These are phyloP conservation scores for Maudiozyma turicensis DNA, from an alignment of 805 yeast genomes.

Conservation along the genomic window DNA sequence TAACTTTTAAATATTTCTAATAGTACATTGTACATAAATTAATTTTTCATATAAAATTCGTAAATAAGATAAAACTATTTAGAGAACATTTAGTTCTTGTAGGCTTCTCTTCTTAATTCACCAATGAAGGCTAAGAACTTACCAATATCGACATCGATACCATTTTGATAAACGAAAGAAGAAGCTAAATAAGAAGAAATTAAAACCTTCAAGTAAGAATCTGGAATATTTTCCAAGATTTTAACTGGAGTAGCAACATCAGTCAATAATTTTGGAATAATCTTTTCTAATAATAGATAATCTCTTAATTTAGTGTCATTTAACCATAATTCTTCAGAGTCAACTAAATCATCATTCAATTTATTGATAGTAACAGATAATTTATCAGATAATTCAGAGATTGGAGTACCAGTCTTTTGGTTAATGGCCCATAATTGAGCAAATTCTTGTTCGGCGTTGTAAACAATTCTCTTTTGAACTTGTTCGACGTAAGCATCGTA, in stretches of 20 bases:
- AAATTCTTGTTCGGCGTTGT: conserved; percentile 79
- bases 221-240: conserved; percentile 73
- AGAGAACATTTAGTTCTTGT: neutral
- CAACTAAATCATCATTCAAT: conserved; percentile 75
- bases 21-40: too few species aligned
- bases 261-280: conserved; percentile 68
- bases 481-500: conserved; percentile 76
- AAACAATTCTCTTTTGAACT: conserved; percentile 66
- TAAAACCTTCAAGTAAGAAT: conserved; percentile 75
- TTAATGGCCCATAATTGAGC: conserved; percentile 76
- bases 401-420: conserved; percentile 50
- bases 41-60: neutral
- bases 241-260: conserved; percentile 54
- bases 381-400: conserved; percentile 65
- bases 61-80: neutral
- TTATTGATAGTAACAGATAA: conserved; percentile 76
- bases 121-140: conserved; percentile 63
- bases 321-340: conserved; percentile 74
- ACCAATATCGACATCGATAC: conserved; percentile 69
- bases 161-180: conserved; percentile 72
- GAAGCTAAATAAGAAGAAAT: conserved; percentile 83
- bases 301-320: conserved; percentile 70
- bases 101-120: conserved; percentile 37
- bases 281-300: conserved; percentile 54
- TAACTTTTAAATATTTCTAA: too few species aligned